Percentiles rank a stretch among this genome's conserved stretches.
Conservation (phyloP, 1,284 basidiomycete species). For the Heliocybe sulcata region DNA sequence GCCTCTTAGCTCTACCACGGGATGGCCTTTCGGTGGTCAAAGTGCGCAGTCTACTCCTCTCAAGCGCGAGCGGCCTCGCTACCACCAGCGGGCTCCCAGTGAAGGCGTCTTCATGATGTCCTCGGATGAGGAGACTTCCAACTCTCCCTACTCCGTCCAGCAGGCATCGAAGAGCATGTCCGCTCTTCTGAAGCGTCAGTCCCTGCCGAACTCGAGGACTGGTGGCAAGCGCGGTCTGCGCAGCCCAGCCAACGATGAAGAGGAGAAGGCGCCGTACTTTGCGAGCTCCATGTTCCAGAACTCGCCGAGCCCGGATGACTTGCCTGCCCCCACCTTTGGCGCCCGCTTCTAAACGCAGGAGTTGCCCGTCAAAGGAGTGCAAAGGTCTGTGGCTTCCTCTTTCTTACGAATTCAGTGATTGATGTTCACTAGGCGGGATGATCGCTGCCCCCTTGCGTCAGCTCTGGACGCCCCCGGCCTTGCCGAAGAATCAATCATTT, state of each 20-base stretch:
- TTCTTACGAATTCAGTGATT: neutral
- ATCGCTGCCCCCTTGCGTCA: neutral
- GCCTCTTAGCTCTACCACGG: constrained; percentile 30
- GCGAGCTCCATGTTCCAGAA: constrained; percentile 77
- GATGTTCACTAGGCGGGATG: neutral
- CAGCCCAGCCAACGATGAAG: neutral
- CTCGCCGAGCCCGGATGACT: constrained; percentile 70
- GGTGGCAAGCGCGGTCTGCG: constrained; percentile 15
- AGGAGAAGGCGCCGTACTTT: constrained; percentile 40
- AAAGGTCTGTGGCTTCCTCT: neutral
- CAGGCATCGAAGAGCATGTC: constrained; percentile 15
- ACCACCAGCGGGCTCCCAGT: constrained; percentile 52
- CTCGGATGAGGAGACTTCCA: constrained; percentile 53
- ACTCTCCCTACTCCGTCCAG: constrained; percentile 18
- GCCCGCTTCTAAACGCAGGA: neutral
- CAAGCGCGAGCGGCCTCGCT: constrained; percentile 28
- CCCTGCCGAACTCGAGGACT: constrained; percentile 19
- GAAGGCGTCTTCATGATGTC: constrained; percentile 65
- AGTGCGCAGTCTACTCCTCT: constrained; percentile 18
- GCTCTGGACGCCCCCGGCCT: neutral
- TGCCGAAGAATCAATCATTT: neutral
- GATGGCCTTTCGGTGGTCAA: constrained; percentile 31
- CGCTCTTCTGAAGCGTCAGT: constrained; percentile 22
- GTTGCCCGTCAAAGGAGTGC: neutral
- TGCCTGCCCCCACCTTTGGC: constrained; percentile 44